Conservation (phyloP, 176 grass and related monocot species). For the Oryza punctata region DNA sequence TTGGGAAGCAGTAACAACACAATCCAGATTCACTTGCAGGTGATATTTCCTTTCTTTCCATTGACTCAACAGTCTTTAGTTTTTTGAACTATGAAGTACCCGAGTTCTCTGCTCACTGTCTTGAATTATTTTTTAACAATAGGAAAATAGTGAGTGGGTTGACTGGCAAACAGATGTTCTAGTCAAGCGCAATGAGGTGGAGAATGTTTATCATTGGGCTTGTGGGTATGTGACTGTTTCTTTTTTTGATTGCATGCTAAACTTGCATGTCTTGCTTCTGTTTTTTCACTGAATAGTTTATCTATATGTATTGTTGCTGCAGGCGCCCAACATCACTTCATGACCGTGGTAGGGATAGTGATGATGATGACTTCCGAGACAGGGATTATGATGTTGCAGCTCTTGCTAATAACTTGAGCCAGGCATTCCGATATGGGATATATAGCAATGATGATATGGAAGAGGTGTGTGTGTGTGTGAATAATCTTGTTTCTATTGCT, state of each 20-base stretch:
- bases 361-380: conserved; percentile 94
- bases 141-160: conserved; percentile 81
- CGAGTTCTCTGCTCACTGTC: conserved; percentile 4
- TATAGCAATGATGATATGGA: conserved; percentile 88
- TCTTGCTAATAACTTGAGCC: conserved; percentile 95
- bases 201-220: conserved; percentile 98
- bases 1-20: conserved; percentile 62
- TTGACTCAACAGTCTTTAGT: conserved; percentile 39
- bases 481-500: conserved; percentile 12
- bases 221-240: conserved; percentile 72
- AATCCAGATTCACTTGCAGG: conserved; percentile 77
- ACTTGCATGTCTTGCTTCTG: background rate
- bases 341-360: conserved; percentile 88
- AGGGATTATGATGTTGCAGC: conserved; percentile 97
- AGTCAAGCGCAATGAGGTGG: conserved; percentile 73
- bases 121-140: conserved; percentile 40
- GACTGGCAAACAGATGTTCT: conserved; percentile 82
- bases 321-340: conserved; percentile 92
- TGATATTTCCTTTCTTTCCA: conserved; percentile 30
- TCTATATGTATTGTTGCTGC: conserved; percentile 34
- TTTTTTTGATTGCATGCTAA: conserved; percentile 33
- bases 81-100: conserved; percentile 39
- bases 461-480: conserved; percentile 53
- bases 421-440: conserved; percentile 89
- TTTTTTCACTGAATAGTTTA: conserved; percentile 8